A percentile compares a stretch with the other conserved stretches of the same genome.
Conservation (phyloP, 106 monocot genomes). For the Dioscorea alata region DNA sequence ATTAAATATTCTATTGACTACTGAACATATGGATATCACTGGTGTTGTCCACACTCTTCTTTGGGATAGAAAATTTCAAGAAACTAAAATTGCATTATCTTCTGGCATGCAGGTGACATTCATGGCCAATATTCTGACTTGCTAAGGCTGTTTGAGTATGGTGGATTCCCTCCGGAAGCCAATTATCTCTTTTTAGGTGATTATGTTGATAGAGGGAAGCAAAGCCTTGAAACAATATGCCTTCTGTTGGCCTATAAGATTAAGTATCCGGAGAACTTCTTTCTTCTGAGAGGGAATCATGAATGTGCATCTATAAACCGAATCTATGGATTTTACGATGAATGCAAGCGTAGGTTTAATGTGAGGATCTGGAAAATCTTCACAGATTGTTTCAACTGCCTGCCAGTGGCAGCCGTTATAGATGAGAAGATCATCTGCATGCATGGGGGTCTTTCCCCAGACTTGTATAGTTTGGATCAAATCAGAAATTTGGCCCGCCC, state of each 20-base stretch:
- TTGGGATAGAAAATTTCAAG: too few species aligned
- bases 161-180: conserved; percentile 36
- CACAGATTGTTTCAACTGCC: conserved; percentile 47
- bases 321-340: conserved; percentile 48
- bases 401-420: conserved; percentile 40
- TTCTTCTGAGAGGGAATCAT: conserved; percentile 45
- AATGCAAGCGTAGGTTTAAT: conserved; percentile 40
- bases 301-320: conserved; percentile 36
- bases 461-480: conserved; percentile 37
- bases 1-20: too few species aligned
- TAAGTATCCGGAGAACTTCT: conserved; percentile 45
- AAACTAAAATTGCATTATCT: not conserved
- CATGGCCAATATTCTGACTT: conserved; percentile 49
- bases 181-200: conserved; percentile 51
- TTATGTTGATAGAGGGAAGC: conserved; percentile 43
- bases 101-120: conserved; percentile 40
- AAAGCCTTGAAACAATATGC: conserved; percentile 53
- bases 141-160: conserved; percentile 32
- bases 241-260: conserved; percentile 54
- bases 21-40: too few species aligned
- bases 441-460: conserved; percentile 56
- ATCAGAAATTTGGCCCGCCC: conserved; percentile 31
- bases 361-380: conserved; percentile 41
- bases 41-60: too few species aligned
- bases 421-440: conserved; percentile 47